phyloP scores from a whole-genome alignment of 345 rosid genomes.

The Limnanthes douglasii region DNA sequence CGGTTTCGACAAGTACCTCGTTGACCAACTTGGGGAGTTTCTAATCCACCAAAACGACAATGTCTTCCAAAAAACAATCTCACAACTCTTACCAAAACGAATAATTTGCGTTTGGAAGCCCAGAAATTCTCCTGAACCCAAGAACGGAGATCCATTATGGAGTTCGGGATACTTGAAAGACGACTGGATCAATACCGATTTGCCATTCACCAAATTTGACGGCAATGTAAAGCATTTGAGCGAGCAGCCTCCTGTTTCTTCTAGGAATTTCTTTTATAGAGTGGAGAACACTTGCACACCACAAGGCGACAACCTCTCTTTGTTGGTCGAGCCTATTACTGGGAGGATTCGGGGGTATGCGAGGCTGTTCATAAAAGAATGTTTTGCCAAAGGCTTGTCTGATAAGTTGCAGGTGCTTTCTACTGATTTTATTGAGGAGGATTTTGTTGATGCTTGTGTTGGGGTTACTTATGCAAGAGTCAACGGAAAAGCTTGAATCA shows the following conservation, averaged over 20 bases:
- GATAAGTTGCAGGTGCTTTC: slow-evolving; percentile 62
- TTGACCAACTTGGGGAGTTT: slow-evolving; percentile 35
- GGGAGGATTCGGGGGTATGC: slow-evolving; percentile 47
- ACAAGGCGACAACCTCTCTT: slow-evolving; percentile 52
- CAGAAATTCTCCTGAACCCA: slow-evolving; percentile 37
- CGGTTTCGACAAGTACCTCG: slow-evolving; percentile 52
- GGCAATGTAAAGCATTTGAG: slow-evolving; percentile 46
- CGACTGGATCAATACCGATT: slow-evolving; percentile 68
- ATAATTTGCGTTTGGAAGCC: slow-evolving; percentile 84
- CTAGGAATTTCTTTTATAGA: slow-evolving; percentile 51
- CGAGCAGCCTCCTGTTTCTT: slow-evolving; percentile 31
- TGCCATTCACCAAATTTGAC: slow-evolving; percentile 65
- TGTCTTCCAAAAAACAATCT: slow-evolving; percentile 39
- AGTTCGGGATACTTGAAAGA: slow-evolving; percentile 52
- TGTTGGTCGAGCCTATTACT: slow-evolving; percentile 69
- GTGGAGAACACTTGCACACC: slow-evolving; percentile 77
- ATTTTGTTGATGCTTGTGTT: slow-evolving; percentile 71
- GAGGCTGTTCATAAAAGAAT: slow-evolving; percentile 52
- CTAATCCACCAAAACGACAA: slow-evolving; percentile 49
- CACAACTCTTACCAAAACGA: slow-evolving; percentile 55
- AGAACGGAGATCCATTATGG: slow-evolving; percentile 49
- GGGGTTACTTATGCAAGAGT: slow-evolving; percentile 54
- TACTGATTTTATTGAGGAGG: slow-evolving; percentile 68
- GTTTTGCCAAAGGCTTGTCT: slow-evolving; percentile 29
- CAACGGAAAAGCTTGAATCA: slow-evolving; percentile 30